A percentile compares a stretch with the other conserved stretches of the same genome.
Conservation (phyloP, 2,329 filamentous ascomycete genomes). For the Verticillium albo-atrum region DNA sequence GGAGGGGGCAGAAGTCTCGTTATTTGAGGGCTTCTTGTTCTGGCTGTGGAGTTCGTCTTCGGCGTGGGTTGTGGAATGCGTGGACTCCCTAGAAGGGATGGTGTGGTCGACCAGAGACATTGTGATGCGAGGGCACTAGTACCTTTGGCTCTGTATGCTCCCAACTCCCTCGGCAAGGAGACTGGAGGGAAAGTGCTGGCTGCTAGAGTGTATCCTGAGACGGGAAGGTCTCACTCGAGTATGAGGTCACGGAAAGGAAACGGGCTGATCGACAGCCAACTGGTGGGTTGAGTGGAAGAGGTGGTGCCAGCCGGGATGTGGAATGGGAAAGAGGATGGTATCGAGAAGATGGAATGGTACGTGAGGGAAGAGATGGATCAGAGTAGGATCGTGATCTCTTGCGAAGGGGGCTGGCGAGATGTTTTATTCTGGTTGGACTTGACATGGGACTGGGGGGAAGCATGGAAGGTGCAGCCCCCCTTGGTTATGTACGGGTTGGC, state of each 20-base stretch:
- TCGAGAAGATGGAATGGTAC: neutral
- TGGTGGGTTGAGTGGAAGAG: neutral
- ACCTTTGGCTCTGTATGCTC: no score
- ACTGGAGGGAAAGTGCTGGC: conserved; percentile 1
- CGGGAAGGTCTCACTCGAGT: conserved; percentile 8
- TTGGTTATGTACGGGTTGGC: neutral
- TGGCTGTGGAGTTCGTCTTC: conserved; percentile 3
- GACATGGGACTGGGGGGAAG: neutral
- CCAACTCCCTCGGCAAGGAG: neutral
- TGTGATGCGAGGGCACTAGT: conserved; percentile 1
- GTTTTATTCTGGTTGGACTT: neutral
- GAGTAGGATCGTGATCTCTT: neutral
- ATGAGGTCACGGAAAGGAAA: conserved; percentile 6
- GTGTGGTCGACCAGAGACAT: conserved; percentile 13
- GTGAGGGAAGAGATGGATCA: neutral
- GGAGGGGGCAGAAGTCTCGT: conserved; percentile 9
- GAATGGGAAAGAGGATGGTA: neutral
- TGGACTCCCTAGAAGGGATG: conserved; percentile 11
- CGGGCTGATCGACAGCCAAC: conserved; percentile 2
- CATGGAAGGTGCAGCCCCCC: neutral
- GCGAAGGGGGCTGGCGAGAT: neutral
- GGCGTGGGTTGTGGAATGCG: conserved; percentile 7
- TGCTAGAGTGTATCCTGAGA: conserved; percentile 9
- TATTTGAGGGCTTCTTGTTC: conserved; percentile 9
- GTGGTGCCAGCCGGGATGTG: neutral